Percentiles rank a stretch among this genome's conserved stretches.
phyloP scores from a whole-genome alignment of 2,329 filamentous ascomycete species.

The Didymella sp. region DNA sequence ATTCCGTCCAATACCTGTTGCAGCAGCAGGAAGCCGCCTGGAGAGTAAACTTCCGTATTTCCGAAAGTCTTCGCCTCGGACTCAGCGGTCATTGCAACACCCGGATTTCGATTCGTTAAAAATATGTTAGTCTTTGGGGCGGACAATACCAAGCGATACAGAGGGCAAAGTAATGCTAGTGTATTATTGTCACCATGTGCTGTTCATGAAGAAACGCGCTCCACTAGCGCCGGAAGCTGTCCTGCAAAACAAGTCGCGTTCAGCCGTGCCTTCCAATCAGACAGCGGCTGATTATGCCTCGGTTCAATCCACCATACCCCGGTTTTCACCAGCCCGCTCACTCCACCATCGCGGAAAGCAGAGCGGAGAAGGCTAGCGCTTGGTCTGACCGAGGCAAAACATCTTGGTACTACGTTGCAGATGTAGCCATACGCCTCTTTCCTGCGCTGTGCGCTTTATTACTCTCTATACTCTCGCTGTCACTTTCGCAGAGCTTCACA shows the following conservation, averaged over 20 bases:
- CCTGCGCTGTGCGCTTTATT: not conserved
- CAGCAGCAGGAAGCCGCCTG: not conserved
- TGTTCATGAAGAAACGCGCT: not conserved
- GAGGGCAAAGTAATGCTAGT: not conserved
- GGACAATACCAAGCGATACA: not conserved
- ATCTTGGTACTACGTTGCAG: slow-evolving; percentile 8
- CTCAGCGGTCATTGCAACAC: not conserved
- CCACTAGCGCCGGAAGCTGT: slow-evolving; percentile 1
- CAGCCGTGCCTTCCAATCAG: slow-evolving; percentile 3
- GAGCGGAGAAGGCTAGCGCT: slow-evolving; percentile 29
- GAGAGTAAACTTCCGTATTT: not conserved
- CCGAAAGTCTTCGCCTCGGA: not conserved
- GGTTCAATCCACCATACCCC: slow-evolving; percentile 26
- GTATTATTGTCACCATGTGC: no score
- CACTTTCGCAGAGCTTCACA: not conserved
- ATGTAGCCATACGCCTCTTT: slow-evolving; percentile 18
- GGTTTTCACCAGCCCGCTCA: slow-evolving; percentile 15
- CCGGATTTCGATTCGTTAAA: no score
- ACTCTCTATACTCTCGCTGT: not conserved
- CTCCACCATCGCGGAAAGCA: slow-evolving; percentile 25
- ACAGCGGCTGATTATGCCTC: slow-evolving; percentile 24
- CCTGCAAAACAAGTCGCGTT: not conserved
- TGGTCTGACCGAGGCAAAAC: slow-evolving; percentile 28
- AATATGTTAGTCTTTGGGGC: not conserved
- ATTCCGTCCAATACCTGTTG: not conserved